Base-by-base conservation (phyloP, 306 rosid genomes). In the Begonia peltatifolia region DNA sequence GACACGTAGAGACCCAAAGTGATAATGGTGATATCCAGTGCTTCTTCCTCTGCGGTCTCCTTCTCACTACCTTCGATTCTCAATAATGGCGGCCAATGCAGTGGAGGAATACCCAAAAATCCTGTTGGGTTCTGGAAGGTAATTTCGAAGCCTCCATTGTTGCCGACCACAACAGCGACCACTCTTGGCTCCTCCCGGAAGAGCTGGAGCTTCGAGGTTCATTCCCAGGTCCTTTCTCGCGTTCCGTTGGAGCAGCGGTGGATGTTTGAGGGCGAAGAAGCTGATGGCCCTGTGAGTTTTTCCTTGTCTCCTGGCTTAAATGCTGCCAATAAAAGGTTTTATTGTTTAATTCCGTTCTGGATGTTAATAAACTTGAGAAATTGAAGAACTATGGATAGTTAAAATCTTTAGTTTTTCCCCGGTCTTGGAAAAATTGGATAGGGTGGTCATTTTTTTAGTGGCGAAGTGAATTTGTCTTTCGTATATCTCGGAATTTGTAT, bases 251-350 rank as follows among this genome's bases (percentile, higher is more conserved):
- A 63, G 43, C 65, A 80, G 44, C 90, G 97, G 6, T 85, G 89
- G 87, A 64, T 76, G 67, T 76, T 74, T 50, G 84, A 82, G 55
- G 94, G 81, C 62, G 76, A 84, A 14, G 97, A 89, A 55, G 77
- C 69, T 58, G 62, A 67, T 42, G 97, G 97, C 69, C 87, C 89
- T 68, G 97, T 89, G 67, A 55, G 68, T 64, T 51, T 12, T 5
- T 30, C 42, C 46, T 42, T 16, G 23, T 9, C 53, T 17, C 6
- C 18, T 7, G 6, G 9, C 12, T 46, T 35, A 20, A 4, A 9
- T 17, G 10, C 9, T 14, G 46, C 15, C 30, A 8, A 6, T 11
- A 10, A 15, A 30, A 30, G 38, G 38, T 30, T 7, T 30, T 30
- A 7, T 30, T 30, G 38, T 30, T 30, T 30, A 5, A 7, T 30